Percentiles rank a stretch among this genome's conserved stretches.
These are phyloP conservation scores for Fraxinus latifolia DNA, from an alignment of 305 asterid genomes.

Conservation along the genomic window DNA sequence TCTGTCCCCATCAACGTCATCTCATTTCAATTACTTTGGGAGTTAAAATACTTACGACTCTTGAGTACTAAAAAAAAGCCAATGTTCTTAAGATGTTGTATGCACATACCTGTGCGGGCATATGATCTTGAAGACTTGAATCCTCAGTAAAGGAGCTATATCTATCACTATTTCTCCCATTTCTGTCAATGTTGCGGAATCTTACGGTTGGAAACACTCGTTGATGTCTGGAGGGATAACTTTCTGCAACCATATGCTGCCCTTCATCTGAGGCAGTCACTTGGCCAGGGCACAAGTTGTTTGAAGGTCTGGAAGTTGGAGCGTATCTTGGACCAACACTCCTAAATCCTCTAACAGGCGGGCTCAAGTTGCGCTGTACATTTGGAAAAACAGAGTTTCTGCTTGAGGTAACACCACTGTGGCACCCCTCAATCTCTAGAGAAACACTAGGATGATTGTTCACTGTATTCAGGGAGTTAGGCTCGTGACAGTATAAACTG, in stretches of 20 bases:
- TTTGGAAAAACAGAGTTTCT: conserved; percentile 42
- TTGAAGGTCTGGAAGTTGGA: conserved; percentile 54
- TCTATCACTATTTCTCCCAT: conserved; percentile 51
- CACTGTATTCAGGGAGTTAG: conserved; percentile 34
- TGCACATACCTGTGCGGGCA: conserved; percentile 55
- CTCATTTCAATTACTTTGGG: neutral
- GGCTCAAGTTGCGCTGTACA: conserved; percentile 34
- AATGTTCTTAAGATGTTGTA: neutral
- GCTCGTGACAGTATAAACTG: conserved; percentile 43
- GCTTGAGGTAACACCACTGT: conserved; percentile 39
- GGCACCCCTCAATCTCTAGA: conserved; percentile 42
- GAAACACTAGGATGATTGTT: conserved; percentile 44
- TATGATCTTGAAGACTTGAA: conserved; percentile 42
- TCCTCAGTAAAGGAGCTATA: conserved; percentile 42
- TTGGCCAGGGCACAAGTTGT: conserved; percentile 46
- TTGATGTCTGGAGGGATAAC: conserved; percentile 45
- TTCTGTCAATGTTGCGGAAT: conserved; percentile 43
- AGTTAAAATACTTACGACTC: neutral
- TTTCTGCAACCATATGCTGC: conserved; percentile 41
- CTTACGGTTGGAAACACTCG: conserved; percentile 41
- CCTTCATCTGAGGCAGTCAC: conserved; percentile 50
- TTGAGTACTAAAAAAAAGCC: neutral
- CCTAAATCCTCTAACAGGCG: conserved; percentile 50
- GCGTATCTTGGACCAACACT: conserved; percentile 48
- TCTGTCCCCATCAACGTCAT: neutral